Conservation (phyloP, 192 early-diverging fungal genomes). For the Umbelopsis sp. region DNA sequence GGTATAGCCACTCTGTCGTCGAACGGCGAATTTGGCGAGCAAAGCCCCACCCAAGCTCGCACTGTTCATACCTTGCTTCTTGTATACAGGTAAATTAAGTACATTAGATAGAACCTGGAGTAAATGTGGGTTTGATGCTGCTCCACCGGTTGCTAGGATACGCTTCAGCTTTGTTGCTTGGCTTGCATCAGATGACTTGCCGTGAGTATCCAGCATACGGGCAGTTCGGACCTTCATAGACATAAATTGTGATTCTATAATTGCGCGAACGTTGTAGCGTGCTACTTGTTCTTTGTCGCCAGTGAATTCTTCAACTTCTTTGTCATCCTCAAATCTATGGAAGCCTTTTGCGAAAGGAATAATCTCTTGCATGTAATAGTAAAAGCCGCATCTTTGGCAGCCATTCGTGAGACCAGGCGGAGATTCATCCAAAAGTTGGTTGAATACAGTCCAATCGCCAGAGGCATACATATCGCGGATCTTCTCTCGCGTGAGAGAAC, state of each 20-base stretch:
- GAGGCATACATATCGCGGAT: conserved; percentile 60
- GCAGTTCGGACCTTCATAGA: conserved; percentile 63
- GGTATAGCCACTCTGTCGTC: neutral
- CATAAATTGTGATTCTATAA: conserved; percentile 77
- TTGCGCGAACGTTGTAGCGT: conserved; percentile 56
- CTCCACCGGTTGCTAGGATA: conserved; percentile 78
- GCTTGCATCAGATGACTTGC: conserved; percentile 11
- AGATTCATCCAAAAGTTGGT: conserved; percentile 37
- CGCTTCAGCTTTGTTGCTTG: conserved; percentile 42
- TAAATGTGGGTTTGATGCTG: conserved; percentile 59
- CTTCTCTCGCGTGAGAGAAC: conserved; percentile 76
- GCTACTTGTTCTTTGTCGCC: conserved; percentile 21
- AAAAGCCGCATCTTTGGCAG: conserved; percentile 62
- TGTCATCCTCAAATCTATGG: conserved; percentile 57
- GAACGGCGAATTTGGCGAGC: conserved; percentile 49
- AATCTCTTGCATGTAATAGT: conserved; percentile 75
- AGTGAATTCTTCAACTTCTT: conserved; percentile 43
- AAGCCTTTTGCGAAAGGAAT: conserved; percentile 72
- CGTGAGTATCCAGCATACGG: conserved; percentile 23
- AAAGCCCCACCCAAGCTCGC: conserved; percentile 66
- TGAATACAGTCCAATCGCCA: conserved; percentile 65
- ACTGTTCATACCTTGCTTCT: conserved; percentile 48
- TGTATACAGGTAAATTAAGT: conserved; percentile 70
- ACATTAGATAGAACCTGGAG: conserved; percentile 68
- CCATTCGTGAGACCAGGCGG: conserved; percentile 22